Conservation (phyloP, 108 stramenopile genomes). For the Fragilaria crotonensis region DNA sequence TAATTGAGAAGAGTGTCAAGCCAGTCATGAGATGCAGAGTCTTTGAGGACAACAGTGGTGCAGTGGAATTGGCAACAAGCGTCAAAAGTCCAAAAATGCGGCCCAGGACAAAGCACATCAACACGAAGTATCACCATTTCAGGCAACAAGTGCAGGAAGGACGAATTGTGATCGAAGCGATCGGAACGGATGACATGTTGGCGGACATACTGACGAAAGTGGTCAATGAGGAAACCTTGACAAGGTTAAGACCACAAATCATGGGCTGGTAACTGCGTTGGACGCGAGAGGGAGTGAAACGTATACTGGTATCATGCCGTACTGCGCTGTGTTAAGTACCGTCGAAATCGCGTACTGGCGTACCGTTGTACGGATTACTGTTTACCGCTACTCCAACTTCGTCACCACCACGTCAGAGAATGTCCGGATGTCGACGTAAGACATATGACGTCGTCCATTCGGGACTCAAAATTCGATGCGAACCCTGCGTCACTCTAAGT, state of each 20-base stretch:
- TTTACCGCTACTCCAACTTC: no score
- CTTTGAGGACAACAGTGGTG: constrained; percentile 33
- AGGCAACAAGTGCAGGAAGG: neutral
- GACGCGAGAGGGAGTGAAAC: no score
- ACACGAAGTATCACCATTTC: constrained; percentile 13
- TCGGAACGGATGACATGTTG: constrained; percentile 16
- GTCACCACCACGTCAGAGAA: no score
- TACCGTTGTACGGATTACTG: no score
- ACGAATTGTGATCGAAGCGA: constrained; percentile 10
- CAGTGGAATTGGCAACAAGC: constrained; percentile 21
- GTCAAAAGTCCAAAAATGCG: constrained; percentile 17
- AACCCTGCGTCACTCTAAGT: no score
- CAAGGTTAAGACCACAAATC: constrained; percentile 2
- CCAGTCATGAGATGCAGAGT: constrained; percentile 12
- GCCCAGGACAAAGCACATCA: constrained; percentile 29
- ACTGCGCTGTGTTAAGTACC: no score
- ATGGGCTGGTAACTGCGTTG: constrained; percentile 25
- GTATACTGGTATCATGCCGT: no score
- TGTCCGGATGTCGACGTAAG: no score
- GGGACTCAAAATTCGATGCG: no score
- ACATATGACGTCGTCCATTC: no score
- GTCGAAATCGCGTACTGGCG: no score
- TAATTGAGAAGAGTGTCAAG: neutral
- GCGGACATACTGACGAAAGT: constrained; percentile 35
- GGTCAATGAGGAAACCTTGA: constrained; percentile 4